Evolutionary conservation across 2,329 filamentous ascomycete genomes (phyloP), one percentile per base, ranked within the genome.

Genomic region (Ophiostoma australiae): DNA sequence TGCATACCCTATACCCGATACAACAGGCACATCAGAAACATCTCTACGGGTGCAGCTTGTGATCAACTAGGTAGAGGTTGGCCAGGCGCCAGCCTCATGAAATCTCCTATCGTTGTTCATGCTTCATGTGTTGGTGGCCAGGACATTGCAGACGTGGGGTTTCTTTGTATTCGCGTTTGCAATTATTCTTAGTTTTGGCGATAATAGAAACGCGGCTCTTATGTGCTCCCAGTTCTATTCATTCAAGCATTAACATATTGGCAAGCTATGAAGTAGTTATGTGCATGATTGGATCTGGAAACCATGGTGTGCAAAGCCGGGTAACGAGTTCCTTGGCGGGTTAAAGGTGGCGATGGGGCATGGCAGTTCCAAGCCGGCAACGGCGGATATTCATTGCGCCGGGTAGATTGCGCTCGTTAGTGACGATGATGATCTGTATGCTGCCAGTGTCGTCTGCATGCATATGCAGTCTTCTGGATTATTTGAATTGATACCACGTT

Each of bases 311-410:
- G 52, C 52, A 13, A 6, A 58, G 52, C 52, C 23, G 52, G 23
- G n/a, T 58, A 58, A 58, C 52, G 10, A n/a, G 52, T 58, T 58
- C 52, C 52, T 58, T 58, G 52, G 52, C n/a, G 8, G 52, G 23
- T 17, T 4, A 27, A 3, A 33, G 33, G 17, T 31, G 61, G 31
- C 27, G 58, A 35, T 5, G 13, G 27, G 27, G 58, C 58, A 63
- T 48, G 20, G 8, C 55, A 61, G 4, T 33, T 17, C 13, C 8
- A 31, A 27, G 23, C 61, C 31, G 33, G 33, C 31, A 35, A n/a
- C 61, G 61, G 61, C 31, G 61, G 61, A 37, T 39, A 31, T 37
- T 65, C 31, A 65, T 37, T 37, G 17, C 33, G 33, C 61, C 61
- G 58, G 58, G 35, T 35, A 35, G 31, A 13, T 35, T 35, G 31